Evolutionary conservation across 2,329 filamentous ascomycete genomes (phyloP).

Genomic region (Cyanodermella asteris): DNA sequence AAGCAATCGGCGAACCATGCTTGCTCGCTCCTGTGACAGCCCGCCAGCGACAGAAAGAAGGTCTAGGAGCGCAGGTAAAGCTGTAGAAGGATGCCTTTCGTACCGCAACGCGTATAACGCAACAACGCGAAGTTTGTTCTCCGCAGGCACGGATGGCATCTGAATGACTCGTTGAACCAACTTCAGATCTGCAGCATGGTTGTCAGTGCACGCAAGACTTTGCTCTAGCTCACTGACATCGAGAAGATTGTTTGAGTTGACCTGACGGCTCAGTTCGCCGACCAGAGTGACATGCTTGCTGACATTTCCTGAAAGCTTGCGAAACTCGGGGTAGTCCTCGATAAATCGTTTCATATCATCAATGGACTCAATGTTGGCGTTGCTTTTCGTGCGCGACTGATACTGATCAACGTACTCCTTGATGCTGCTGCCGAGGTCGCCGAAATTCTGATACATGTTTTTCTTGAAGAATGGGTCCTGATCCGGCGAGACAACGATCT

Average conservation of each 20-base stretch:
- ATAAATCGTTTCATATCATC: conserved; percentile 98
- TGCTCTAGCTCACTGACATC: conserved; percentile 96
- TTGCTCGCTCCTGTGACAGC: conserved; percentile 52
- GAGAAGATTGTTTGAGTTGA: conserved; percentile 68
- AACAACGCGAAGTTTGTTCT: conserved; percentile 74
- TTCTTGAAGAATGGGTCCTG: conserved; percentile 98
- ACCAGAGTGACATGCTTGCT: conserved; percentile 96
- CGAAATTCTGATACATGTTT: conserved; percentile 98
- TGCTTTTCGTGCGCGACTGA: conserved; percentile 91
- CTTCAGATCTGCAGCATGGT: conserved; percentile 78
- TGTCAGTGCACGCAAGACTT: conserved; percentile 90
- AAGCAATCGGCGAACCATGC: conserved; percentile 61
- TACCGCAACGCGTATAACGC: conserved; percentile 92
- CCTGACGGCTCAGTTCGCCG: conserved; percentile 72
- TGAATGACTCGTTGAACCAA: conserved; percentile 77
- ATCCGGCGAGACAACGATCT: conserved; percentile 88
- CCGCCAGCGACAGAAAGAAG: conserved; percentile 67
- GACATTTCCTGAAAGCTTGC: conserved; percentile 89
- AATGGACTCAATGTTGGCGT: conserved; percentile 89
- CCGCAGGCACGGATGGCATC: conserved; percentile 49
- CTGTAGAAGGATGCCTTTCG: conserved; percentile 63
- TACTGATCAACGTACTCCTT: conserved; percentile 99
- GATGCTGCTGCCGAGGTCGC: conserved; percentile 83
- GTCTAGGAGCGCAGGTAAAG: conserved; percentile 67
- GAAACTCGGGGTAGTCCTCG: conserved; percentile 94